These are phyloP conservation scores for Tuber calosporum DNA, from an alignment of 495 filamentous ascomycete genomes.

Conservation along the genomic window DNA sequence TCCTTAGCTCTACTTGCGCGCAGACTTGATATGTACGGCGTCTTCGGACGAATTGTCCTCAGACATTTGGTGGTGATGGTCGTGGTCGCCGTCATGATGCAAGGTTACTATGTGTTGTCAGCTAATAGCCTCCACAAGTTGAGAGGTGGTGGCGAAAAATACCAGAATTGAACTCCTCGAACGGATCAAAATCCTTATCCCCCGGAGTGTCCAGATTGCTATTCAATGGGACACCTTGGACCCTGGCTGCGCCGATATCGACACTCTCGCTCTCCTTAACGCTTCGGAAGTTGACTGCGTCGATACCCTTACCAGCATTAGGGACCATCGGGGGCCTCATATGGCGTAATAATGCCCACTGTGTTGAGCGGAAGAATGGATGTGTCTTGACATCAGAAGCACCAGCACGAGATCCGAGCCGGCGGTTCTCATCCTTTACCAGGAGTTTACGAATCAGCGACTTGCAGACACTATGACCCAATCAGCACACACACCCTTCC, in stretches of 20 bases:
- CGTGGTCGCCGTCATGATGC: slow-evolving; percentile 81
- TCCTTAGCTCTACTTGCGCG: background rate
- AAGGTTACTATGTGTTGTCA: slow-evolving; percentile 59
- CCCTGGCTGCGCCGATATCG: slow-evolving; percentile 67
- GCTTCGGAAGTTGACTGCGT: slow-evolving; percentile 93
- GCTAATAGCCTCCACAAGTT: background rate
- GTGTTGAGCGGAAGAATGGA: slow-evolving; percentile 89
- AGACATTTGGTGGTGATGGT: slow-evolving; percentile 31
- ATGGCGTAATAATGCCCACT: slow-evolving; percentile 94
- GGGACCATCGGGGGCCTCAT: slow-evolving; percentile 99
- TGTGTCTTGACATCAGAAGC: slow-evolving; percentile 95
- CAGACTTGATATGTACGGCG: slow-evolving; percentile 32
- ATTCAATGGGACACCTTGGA: slow-evolving; percentile 75
- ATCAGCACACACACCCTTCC: background rate
- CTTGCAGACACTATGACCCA: slow-evolving; percentile 72
- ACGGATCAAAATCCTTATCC: slow-evolving; percentile 80
- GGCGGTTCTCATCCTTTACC: slow-evolving; percentile 95
- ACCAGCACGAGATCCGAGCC: slow-evolving; percentile 87
- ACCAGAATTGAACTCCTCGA: slow-evolving; percentile 91
- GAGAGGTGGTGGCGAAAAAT: slow-evolving; percentile 9
- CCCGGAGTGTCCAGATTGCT: slow-evolving; percentile 78
- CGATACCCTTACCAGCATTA: slow-evolving; percentile 80
- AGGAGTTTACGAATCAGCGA: slow-evolving; percentile 91
- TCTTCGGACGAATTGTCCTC: slow-evolving; percentile 20
- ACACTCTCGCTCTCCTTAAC: slow-evolving; percentile 96